Percentiles rank a stretch among this genome's conserved stretches.
These are phyloP conservation scores for Castanea sativa DNA, from an alignment of 306 rosid genomes.

Conservation along the genomic window DNA sequence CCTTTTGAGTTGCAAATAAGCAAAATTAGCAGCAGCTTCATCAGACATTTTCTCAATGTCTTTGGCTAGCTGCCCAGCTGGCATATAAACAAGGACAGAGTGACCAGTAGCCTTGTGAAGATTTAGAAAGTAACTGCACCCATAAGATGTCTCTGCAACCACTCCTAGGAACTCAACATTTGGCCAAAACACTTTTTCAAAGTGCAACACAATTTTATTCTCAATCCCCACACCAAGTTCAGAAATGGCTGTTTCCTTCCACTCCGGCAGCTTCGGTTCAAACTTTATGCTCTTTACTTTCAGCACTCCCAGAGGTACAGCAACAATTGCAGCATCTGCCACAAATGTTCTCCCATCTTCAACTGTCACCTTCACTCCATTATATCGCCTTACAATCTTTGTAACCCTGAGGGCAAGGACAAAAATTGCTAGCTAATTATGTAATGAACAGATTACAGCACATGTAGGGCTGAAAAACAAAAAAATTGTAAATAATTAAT, in stretches of 20 bases:
- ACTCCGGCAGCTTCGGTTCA: constrained; percentile 95
- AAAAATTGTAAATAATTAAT: background rate
- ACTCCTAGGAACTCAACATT: constrained; percentile 98
- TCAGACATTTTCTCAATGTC: constrained; percentile 99
- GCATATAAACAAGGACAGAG: constrained; percentile 96
- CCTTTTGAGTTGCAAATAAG: constrained; percentile 72
- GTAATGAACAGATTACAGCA: constrained; percentile 14
- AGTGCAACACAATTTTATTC: constrained; percentile 86
- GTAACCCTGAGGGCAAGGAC: constrained; percentile 67
- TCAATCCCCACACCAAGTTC: constrained; percentile 94
- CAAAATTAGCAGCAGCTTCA: constrained; percentile 93
- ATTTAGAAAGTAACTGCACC: constrained; percentile 98
- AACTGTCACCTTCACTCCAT: constrained; percentile 74
- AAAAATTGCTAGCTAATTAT: constrained; percentile 11
- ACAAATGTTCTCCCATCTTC: constrained; percentile 74
- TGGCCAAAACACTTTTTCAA: constrained; percentile 95
- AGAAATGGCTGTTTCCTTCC: constrained; percentile 89
- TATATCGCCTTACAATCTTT: constrained; percentile 62
- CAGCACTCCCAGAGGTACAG: constrained; percentile 94
- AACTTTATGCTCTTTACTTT: constrained; percentile 69
- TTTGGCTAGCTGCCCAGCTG: constrained; percentile 95
- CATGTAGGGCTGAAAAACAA: background rate
- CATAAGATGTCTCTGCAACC: constrained; percentile 90
- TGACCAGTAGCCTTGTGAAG: constrained; percentile 96
- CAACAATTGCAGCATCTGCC: constrained; percentile 88